Evolutionary conservation across 192 early-diverging fungal genomes (phyloP).

Genomic region (Gaertneriomyces semiglobifer): DNA sequence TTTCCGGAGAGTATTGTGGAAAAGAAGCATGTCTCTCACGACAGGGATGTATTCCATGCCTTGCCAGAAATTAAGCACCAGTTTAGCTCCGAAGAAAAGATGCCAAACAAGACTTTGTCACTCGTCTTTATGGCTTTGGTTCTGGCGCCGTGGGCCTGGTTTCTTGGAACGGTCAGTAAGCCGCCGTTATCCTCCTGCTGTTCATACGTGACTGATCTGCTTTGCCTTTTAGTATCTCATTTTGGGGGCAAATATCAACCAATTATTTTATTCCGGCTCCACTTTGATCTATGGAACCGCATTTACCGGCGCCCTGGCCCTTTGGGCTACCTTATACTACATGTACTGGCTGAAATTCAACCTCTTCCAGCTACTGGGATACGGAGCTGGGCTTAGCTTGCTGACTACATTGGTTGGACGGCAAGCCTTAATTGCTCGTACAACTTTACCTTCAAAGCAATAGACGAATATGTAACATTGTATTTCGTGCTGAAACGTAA

Average conservation of each 20-base stretch:
- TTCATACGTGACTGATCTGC: neutral
- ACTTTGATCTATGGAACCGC: constrained; percentile 32
- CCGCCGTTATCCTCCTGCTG: constrained; percentile 4
- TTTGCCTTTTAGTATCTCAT: constrained; percentile 25
- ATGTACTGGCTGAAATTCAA: constrained; percentile 43
- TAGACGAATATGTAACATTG: neutral
- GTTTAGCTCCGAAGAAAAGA: constrained; percentile 34
- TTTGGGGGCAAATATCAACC: constrained; percentile 37
- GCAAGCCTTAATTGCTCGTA: constrained; percentile 41
- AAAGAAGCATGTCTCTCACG: neutral
- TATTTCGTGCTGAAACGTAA: neutral
- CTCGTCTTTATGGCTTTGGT: constrained; percentile 30
- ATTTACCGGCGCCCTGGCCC: constrained; percentile 33
- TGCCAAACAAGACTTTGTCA: constrained; percentile 31
- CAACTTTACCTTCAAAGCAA: constrained; percentile 9
- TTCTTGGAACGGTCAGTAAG: constrained; percentile 40
- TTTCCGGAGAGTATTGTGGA: constrained; percentile 9
- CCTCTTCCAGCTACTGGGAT: constrained; percentile 49
- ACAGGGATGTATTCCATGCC: constrained; percentile 19
- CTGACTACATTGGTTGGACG: constrained; percentile 37
- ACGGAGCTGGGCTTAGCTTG: constrained; percentile 33
- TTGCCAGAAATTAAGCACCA: constrained; percentile 35
- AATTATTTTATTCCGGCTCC: constrained; percentile 26
- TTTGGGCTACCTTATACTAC: constrained; percentile 33
- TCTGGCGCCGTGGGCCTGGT: constrained; percentile 39